A percentile compares a stretch with the other conserved stretches of the same genome.
These are phyloP conservation scores for Dentipellis sp. DNA, from an alignment of 768 basidiomycete species.

Conservation along the genomic window DNA sequence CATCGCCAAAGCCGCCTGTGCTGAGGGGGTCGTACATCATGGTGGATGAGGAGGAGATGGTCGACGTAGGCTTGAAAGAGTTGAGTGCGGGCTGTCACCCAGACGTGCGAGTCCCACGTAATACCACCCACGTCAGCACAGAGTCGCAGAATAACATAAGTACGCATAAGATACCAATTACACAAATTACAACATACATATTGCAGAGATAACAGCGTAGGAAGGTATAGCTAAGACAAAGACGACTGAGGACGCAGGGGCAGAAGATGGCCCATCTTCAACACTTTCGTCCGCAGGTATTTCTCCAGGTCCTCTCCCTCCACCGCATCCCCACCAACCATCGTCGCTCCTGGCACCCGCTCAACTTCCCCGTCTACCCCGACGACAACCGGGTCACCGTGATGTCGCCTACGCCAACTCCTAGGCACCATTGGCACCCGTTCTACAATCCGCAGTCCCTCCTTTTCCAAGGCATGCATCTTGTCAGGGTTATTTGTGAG, in stretches of 20 bases:
- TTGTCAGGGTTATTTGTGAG: conserved; percentile 99
- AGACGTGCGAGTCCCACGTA: neutral
- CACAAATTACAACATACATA: neutral
- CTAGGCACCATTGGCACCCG: conserved; percentile 92
- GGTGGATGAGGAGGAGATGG: neutral
- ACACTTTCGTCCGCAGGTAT: conserved; percentile 93
- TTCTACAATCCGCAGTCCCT: conserved; percentile 74
- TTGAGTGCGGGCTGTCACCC: neutral
- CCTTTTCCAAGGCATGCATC: conserved; percentile 75
- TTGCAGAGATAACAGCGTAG: neutral
- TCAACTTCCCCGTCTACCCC: conserved; percentile 23
- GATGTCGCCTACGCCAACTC: conserved; percentile 52
- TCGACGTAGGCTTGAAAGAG: neutral
- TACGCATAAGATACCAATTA: too few species aligned
- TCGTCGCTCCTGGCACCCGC: conserved; percentile 54
- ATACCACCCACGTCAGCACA: neutral
- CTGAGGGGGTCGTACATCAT: conserved; percentile 68
- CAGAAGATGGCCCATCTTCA: conserved; percentile 94
- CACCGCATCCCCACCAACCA: conserved; percentile 72
- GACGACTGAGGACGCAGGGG: conserved; percentile 30
- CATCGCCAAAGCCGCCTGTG: conserved; percentile 38
- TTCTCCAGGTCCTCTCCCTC: conserved; percentile 85
- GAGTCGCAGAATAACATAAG: neutral
- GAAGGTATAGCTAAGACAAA: neutral
- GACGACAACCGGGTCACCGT: conserved; percentile 18